Percentiles rank a stretch among this genome's conserved stretches.
These are phyloP conservation scores for Spathaspora sp. DNA, from an alignment of 1,139 yeast species.

Conservation along the genomic window DNA sequence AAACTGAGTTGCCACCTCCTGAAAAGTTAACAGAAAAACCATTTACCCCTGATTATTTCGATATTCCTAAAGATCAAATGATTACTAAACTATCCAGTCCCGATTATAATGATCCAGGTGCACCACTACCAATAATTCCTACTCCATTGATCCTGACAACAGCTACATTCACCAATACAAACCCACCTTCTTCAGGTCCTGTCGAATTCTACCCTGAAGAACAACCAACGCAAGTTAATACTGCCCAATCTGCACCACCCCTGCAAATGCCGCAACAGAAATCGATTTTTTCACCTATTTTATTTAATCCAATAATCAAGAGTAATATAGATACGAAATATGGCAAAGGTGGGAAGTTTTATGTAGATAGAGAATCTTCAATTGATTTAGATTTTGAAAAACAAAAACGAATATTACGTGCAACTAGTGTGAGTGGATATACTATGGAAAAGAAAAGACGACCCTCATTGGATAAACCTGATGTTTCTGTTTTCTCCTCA, in stretches of 20 bases:
- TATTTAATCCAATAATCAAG: slow-evolving; percentile 75
- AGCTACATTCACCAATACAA: slow-evolving; percentile 25
- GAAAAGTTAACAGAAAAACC: slow-evolving; percentile 3
- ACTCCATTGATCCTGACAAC: slow-evolving; percentile 51
- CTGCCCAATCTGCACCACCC: slow-evolving; percentile 9
- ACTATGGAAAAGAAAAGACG: slow-evolving; percentile 16
- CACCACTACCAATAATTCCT: slow-evolving; percentile 65
- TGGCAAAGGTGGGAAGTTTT: slow-evolving; percentile 83
- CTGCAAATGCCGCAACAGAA: slow-evolving; percentile 15
- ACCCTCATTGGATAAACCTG: slow-evolving; percentile 9
- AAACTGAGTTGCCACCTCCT: not conserved
- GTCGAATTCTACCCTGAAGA: slow-evolving; percentile 12
- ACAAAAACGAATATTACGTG: slow-evolving; percentile 27
- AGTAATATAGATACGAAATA: slow-evolving; percentile 79
- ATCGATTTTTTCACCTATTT: slow-evolving; percentile 77
- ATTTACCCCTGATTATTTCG: slow-evolving; percentile 29
- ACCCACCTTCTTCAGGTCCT: slow-evolving; percentile 15
- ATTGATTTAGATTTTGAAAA: slow-evolving; percentile 23
- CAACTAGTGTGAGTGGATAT: slow-evolving; percentile 43
- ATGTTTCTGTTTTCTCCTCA: slow-evolving; percentile 13
- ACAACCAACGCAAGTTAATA: not conserved
- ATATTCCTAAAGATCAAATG: slow-evolving; percentile 62
- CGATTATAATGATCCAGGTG: slow-evolving; percentile 77
- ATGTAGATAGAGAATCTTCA: slow-evolving; percentile 45
- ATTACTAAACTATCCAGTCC: slow-evolving; percentile 40